These are phyloP conservation scores for Alliaria petiolata DNA, from an alignment of 345 rosid species.

Conservation along the genomic window DNA sequence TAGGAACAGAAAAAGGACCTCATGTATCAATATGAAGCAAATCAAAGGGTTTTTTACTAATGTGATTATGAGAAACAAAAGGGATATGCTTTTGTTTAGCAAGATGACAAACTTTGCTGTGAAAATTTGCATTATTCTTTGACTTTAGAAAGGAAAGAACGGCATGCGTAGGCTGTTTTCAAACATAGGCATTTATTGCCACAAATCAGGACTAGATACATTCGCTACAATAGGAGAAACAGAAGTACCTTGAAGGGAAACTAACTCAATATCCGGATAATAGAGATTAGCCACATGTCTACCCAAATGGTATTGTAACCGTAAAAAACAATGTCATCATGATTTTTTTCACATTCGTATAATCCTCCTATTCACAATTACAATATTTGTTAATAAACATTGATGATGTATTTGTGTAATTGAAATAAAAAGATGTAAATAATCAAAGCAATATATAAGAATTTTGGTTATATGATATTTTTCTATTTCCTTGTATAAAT, in stretches of 20 bases:
- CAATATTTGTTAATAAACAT: no score
- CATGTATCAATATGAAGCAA: neutral
- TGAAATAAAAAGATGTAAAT: no score
- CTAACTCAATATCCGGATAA: neutral
- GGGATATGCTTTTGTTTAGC: neutral
- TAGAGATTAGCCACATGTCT: neutral
- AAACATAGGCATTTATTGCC: neutral
- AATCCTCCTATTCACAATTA: no score
- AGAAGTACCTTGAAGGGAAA: accelerated
- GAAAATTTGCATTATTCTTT: neutral
- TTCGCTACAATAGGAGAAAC: neutral
- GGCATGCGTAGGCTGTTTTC: neutral
- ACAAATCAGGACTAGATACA: accelerated
- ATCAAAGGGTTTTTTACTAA: neutral
- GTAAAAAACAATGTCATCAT: no score
- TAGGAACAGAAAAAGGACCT: neutral
- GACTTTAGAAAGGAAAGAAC: neutral
- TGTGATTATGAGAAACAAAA: neutral
- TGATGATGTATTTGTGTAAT: no score
- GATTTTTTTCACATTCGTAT: no score
- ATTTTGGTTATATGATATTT: no score
- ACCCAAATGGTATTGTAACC: no score
- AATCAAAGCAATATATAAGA: no score
- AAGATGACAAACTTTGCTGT: neutral
- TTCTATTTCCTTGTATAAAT: no score